Conservation (phyloP, 345 rosid genomes). For the Rhodomyrtus tomentosa region DNA sequence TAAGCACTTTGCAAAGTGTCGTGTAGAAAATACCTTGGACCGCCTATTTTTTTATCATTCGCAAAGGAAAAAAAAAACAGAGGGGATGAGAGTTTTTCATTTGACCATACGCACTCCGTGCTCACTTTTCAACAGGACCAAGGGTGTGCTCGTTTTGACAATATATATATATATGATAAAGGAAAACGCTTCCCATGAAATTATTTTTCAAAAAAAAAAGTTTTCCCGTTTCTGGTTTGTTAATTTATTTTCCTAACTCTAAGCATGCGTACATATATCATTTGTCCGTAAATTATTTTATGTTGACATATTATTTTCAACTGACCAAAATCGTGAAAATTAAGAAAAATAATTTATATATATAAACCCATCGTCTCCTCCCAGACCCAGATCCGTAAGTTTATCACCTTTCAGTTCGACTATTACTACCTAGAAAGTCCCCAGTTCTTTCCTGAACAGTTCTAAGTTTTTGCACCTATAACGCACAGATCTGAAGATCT, state of each 20-base stretch:
- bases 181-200: rapidly evolving
- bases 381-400: too few species aligned
- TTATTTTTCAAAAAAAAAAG: neutral
- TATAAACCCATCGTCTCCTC: too few species aligned
- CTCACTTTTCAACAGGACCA: neutral
- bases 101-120: neutral
- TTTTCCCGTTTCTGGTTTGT: neutral
- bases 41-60: neutral
- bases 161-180: neutral
- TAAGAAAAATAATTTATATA: neutral
- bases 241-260: neutral
- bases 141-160: neutral
- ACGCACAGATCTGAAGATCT: too few species aligned
- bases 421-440: too few species aligned
- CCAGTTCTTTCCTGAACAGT: too few species aligned
- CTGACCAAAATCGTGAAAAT: neutral
- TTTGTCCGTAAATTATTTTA: rapidly evolving
- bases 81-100: neutral
- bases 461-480: too few species aligned
- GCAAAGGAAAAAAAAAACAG: too few species aligned
- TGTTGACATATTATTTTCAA: rapidly evolving
- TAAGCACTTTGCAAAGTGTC: neutral
- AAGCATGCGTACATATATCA: neutral
- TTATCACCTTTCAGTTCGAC: too few species aligned
- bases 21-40: neutral